These are phyloP conservation scores for Vaccinium macrocarpon DNA, from an alignment of 148 eudicot species.

Conservation along the genomic window DNA sequence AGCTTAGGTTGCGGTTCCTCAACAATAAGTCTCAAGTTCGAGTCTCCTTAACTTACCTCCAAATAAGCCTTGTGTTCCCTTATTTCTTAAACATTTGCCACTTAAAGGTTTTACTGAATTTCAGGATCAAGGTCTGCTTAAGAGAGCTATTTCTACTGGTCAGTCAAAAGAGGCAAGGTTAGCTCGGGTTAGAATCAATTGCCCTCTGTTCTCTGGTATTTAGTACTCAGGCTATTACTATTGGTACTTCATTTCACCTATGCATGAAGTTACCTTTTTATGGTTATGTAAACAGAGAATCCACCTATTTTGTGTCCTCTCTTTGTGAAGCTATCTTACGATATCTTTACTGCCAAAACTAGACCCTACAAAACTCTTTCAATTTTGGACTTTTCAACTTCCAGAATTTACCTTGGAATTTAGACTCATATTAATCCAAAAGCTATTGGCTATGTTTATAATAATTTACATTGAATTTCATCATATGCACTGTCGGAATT, in stretches of 20 bases:
- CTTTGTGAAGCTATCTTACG: not conserved
- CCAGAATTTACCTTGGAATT: not conserved
- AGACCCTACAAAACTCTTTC: not conserved
- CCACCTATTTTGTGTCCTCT: not conserved
- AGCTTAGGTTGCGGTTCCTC: not conserved
- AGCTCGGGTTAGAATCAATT: slow-evolving; percentile 72
- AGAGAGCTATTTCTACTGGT: slow-evolving; percentile 72
- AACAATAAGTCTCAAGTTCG: not conserved
- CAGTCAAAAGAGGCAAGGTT: slow-evolving; percentile 97
- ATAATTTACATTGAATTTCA: not conserved
- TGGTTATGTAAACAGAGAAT: not conserved
- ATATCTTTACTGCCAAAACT: not conserved
- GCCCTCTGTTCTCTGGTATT: not conserved
- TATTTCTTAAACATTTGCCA: slow-evolving; percentile 3
- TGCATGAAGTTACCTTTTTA: not conserved
- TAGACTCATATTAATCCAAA: not conserved
- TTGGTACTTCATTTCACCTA: not conserved
- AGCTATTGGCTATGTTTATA: not conserved
- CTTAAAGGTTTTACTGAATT: slow-evolving; percentile 32
- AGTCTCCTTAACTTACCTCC: not conserved
- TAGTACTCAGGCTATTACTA: not conserved
- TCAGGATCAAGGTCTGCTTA: slow-evolving; percentile 95
- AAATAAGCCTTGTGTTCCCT: not conserved
- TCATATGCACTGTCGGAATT: not conserved
- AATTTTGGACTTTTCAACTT: not conserved